A percentile compares a stretch with the other conserved stretches of the same genome.
phyloP scores from a whole-genome alignment of 768 basidiomycete genomes.

The Leucosporidium creatinivorum region DNA sequence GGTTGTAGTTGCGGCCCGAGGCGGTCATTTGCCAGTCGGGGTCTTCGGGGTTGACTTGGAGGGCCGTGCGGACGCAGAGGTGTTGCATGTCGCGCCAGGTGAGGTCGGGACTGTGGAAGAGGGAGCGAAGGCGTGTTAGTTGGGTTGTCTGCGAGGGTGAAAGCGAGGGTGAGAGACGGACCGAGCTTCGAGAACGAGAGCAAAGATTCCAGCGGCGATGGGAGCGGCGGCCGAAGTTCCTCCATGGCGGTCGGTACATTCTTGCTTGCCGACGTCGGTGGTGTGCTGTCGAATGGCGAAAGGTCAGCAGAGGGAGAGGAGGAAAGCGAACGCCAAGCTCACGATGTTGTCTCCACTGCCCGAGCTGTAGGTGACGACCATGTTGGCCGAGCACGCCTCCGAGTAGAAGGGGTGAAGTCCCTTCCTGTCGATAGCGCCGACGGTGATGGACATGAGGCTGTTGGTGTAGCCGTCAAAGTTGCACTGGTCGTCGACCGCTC shows the following conservation, averaged over 20 bases:
- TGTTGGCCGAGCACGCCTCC: constrained; percentile 93
- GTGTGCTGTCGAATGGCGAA: constrained; percentile 59
- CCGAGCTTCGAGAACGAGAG: constrained; percentile 81
- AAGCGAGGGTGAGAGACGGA: constrained; percentile 42
- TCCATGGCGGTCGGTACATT: constrained; percentile 75
- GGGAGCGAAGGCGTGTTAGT: neutral
- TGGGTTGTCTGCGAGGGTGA: too few species aligned
- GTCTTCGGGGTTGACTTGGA: constrained; percentile 74
- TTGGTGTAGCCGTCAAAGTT: constrained; percentile 99
- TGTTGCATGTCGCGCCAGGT: constrained; percentile 96
- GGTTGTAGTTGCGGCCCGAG: constrained; percentile 60
- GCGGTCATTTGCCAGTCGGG: constrained; percentile 88
- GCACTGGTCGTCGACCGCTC: constrained; percentile 83
- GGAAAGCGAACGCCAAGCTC: constrained; percentile 40
- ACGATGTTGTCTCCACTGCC: constrained; percentile 91
- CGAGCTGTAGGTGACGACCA: constrained; percentile 92
- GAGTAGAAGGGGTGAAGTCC: constrained; percentile 95
- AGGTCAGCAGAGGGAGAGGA: constrained; percentile 15
- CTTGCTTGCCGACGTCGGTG: constrained; percentile 79
- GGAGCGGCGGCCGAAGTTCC: constrained; percentile 98
- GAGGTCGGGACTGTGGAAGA: constrained; percentile 65
- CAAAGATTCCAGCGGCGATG: constrained; percentile 87
- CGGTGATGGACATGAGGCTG: constrained; percentile 90
- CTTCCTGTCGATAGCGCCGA: constrained; percentile 87
- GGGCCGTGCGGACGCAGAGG: constrained; percentile 67